These are phyloP conservation scores for Hyphopichia khmerensis DNA, from an alignment of 1,139 yeast species.

Conservation along the genomic window DNA sequence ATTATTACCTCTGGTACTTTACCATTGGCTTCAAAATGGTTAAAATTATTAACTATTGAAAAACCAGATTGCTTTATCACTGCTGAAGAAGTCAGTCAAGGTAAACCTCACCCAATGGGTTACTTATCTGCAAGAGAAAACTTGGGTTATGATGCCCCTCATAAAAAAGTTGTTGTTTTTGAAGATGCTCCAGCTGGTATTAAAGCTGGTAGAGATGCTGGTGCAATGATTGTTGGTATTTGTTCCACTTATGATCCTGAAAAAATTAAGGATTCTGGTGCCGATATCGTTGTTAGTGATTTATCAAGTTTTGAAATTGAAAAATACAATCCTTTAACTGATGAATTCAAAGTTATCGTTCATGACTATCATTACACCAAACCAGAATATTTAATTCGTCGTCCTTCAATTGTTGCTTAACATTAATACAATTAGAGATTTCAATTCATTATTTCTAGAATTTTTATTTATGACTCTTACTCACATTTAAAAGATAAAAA, in stretches of 20 bases:
- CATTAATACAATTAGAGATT: no score
- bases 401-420: constrained; percentile 6
- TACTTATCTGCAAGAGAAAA: constrained; percentile 13
- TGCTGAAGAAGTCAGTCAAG: constrained; percentile 13
- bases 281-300: constrained; percentile 14
- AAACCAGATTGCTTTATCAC: constrained; percentile 15
- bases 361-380: constrained; percentile 12
- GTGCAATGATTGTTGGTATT: constrained; percentile 15
- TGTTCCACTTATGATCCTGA: constrained; percentile 15
- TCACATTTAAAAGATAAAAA: neutral
- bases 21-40: constrained; percentile 16
- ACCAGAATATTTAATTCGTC: constrained; percentile 11
- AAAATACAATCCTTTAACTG: constrained; percentile 12
- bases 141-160: constrained; percentile 14
- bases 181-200: constrained; percentile 17
- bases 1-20: constrained; percentile 15
- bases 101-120: constrained; percentile 16
- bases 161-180: constrained; percentile 14
- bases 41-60: constrained; percentile 13
- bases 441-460: constrained; percentile 1
- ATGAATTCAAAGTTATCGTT: constrained; percentile 13
- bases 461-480: neutral
- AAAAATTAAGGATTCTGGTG: constrained; percentile 12
- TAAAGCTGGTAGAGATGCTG: constrained; percentile 15
- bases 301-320: constrained; percentile 12